A percentile compares a stretch with the other conserved stretches of the same genome.
Evolutionary conservation across 2,329 filamentous ascomycete species (phyloP).

Genomic region (Phialophora tarda): DNA sequence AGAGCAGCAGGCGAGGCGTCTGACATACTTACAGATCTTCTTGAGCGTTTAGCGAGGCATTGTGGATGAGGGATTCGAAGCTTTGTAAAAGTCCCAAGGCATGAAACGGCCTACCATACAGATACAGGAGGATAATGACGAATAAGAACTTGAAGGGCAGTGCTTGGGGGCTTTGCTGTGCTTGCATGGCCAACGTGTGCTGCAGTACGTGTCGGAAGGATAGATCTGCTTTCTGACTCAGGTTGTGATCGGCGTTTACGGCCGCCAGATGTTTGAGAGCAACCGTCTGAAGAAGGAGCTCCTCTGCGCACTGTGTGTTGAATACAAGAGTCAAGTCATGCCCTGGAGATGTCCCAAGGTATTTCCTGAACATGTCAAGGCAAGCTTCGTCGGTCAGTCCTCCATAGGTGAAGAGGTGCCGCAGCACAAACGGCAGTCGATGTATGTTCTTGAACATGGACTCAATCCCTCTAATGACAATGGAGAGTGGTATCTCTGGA

Average conservation of each 20-base stretch:
- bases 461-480: constrained; percentile 12
- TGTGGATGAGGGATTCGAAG: constrained; percentile 17
- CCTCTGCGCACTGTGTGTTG: constrained; percentile 13
- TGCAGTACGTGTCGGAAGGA: constrained; percentile 18
- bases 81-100: constrained; percentile 18
- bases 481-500: constrained; percentile 6
- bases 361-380: constrained; percentile 3
- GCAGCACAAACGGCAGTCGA: constrained; percentile 16
- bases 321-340: constrained; percentile 9
- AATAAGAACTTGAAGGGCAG: constrained; percentile 21
- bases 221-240: constrained; percentile 18
- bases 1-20: neutral
- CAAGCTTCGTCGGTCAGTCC: constrained; percentile 17
- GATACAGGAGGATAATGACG: constrained; percentile 19
- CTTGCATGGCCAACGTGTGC: constrained; percentile 18
- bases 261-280: constrained; percentile 15
- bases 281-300: constrained; percentile 19
- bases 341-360: neutral
- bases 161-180: constrained; percentile 15
- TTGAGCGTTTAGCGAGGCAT: constrained; percentile 9
- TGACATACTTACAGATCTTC: constrained; percentile 12
- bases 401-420: constrained; percentile 18
- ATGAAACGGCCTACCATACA: constrained; percentile 19
- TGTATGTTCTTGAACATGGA: constrained; percentile 15
- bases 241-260: neutral